Evolutionary conservation across 2,329 filamentous ascomycete genomes (phyloP), one percentile per base, ranked within the genome.

Genomic region (Fusarium tupiense): DNA sequence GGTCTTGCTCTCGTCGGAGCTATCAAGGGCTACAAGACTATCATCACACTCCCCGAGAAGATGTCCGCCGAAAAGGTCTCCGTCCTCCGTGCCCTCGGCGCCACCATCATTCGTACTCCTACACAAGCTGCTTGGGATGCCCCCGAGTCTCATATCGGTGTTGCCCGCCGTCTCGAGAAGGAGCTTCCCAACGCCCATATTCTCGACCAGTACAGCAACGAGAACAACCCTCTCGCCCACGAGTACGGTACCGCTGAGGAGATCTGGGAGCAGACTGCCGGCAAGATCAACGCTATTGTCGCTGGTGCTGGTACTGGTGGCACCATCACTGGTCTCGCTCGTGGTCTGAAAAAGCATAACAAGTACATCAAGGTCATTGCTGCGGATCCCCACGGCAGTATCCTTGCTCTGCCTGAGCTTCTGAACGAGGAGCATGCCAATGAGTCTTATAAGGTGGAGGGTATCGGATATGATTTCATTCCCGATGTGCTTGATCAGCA

Each of bases 11-110:
- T 99, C 40, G 96, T 98, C 24, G 96, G 91, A 66, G 96, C 96
- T 22, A 93, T 99, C 80, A 98, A 98, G 87, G 96, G 95, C 76
- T 99, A 98, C 88, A 96, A 96, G 85, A 97, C 95, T 46, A 98
- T 99, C 85, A 99, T 99, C 83, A 99, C 96, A 17, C 90, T 99
- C 52, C 96, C 96, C 59, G 96, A 99, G 86, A 99, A 99, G 88
- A 99, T 99, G 96, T 98, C 95, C 3, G 93, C 95, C 54, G 96
- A 99, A 85, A 99, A 99, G 85, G 96, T 99, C 44, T 93, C 96
- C 5, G 96, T 99, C 35, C 89, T 99, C 71, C 93, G 95, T 78
- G 96, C 96, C 37, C 89, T 99, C 60, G 96, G 96, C 74, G 96
- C 96, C 47, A 98, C 97, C 81, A 98, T 99, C 84, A 98, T 99